Percentiles rank a stretch among this genome's conserved stretches.
phyloP scores from a whole-genome alignment of 805 yeast species.

The Geotrichum ghanense region DNA sequence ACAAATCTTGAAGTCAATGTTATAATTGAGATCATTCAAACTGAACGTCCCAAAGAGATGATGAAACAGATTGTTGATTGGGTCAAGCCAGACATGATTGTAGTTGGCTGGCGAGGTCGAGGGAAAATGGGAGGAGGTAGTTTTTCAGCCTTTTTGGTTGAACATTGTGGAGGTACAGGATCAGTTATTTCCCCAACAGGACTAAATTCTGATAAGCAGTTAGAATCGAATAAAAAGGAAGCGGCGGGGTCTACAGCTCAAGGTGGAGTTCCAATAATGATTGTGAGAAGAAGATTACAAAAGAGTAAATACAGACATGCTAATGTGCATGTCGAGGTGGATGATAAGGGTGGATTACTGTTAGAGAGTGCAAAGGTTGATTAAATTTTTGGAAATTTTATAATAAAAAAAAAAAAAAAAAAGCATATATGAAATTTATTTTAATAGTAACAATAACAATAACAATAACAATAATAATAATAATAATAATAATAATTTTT shows the following conservation, averaged over 20 bases:
- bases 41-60: constrained; percentile 63
- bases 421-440: too few relatives aligned
- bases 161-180: constrained; percentile 62
- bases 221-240: too few relatives aligned
- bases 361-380: constrained; percentile 2
- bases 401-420: too few relatives aligned
- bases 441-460: too few relatives aligned
- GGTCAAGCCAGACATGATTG: constrained; percentile 59
- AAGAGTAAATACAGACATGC: constrained; percentile 51
- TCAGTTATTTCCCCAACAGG: too few relatives aligned
- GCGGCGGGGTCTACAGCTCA: too few relatives aligned
- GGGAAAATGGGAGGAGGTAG: constrained; percentile 61
- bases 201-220: too few relatives aligned
- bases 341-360: not conserved
- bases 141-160: constrained; percentile 58
- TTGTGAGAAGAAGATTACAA: constrained; percentile 60
- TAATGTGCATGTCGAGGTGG: constrained; percentile 20
- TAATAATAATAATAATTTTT: too few relatives aligned
- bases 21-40: constrained; percentile 63
- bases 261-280: constrained; percentile 88
- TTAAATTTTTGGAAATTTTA: too few relatives aligned
- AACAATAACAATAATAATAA: too few relatives aligned
- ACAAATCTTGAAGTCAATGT: constrained; percentile 65
- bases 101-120: constrained; percentile 67
- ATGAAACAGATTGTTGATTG: constrained; percentile 59